phyloP scores from a whole-genome alignment of 2,329 filamentous ascomycete species.

The Aureobasidium leucospermi region DNA sequence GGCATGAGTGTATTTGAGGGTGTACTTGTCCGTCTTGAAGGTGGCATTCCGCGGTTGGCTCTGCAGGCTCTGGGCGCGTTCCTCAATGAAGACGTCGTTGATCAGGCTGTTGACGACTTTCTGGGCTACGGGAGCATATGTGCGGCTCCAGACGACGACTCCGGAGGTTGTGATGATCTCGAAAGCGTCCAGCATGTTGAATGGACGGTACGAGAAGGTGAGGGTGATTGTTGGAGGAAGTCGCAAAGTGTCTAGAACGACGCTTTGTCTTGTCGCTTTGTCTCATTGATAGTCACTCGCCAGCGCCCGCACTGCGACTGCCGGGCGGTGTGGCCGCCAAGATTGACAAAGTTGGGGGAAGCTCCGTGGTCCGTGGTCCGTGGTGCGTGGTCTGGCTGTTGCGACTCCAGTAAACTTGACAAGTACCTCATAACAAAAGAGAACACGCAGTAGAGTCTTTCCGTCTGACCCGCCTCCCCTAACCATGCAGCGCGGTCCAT shows the following conservation, averaged over 20 bases:
- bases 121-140: slow-evolving; percentile 70
- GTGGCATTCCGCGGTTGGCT: slow-evolving; percentile 53
- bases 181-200: slow-evolving; percentile 83
- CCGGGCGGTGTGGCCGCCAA: background rate
- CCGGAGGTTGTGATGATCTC: slow-evolving; percentile 94
- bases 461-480: background rate
- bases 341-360: background rate
- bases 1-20: slow-evolving; percentile 82
- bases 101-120: slow-evolving; percentile 91
- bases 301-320: background rate
- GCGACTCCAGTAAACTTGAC: background rate
- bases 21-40: slow-evolving; percentile 90
- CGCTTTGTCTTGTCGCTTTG: background rate
- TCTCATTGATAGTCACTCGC: background rate
- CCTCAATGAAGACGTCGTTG: slow-evolving; percentile 94
- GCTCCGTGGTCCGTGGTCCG: background rate
- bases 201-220: background rate
- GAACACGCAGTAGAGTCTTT: background rate
- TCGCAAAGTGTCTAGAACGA: background rate
- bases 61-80: slow-evolving; percentile 61
- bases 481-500: slow-evolving; percentile 79
- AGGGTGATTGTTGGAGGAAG: background rate
- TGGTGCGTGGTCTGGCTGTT: background rate
- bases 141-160: slow-evolving; percentile 92
- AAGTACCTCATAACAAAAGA: background rate